phyloP scores from a whole-genome alignment of 2,329 filamentous ascomycete species.

The Aureobasidium sp. region DNA sequence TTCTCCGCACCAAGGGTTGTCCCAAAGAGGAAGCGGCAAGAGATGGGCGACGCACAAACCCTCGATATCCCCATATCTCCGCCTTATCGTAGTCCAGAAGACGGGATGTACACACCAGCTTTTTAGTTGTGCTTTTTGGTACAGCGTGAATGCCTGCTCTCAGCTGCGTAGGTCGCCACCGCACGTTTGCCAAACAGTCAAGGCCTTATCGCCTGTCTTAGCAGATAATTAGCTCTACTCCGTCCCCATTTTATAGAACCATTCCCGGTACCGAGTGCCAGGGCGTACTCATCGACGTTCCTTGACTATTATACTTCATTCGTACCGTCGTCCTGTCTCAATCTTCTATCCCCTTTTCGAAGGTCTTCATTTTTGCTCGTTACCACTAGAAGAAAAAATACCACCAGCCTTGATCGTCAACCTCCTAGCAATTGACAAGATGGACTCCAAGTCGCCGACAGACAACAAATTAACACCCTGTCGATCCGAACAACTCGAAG shows the following conservation, averaged over 20 bases:
- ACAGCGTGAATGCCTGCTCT: not conserved
- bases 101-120: not conserved
- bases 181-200: not conserved
- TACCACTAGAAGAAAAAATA: too few relatives aligned
- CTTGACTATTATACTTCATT: not conserved
- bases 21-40: constrained; percentile 7
- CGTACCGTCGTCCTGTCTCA: not conserved
- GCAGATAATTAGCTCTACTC: not conserved
- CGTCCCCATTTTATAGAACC: not conserved
- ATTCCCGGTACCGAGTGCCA: not conserved
- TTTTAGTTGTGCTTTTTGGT: constrained; percentile 11
- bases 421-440: not conserved
- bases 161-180: constrained; percentile 2
- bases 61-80: not conserved
- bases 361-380: not conserved
- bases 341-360: not conserved
- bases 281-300: not conserved
- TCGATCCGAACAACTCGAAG: constrained; percentile 1
- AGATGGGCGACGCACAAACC: constrained; percentile 7
- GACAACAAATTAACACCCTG: not conserved
- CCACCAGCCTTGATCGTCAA: not conserved
- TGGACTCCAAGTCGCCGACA: constrained; percentile 1
- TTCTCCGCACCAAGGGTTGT: not conserved
- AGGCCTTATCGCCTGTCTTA: not conserved
- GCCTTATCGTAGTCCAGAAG: constrained; percentile 14